A percentile compares a stretch with the other conserved stretches of the same genome.
Evolutionary conservation across 1,284 basidiomycete species (phyloP).

Genomic region (Xerocomus alliaceus): DNA sequence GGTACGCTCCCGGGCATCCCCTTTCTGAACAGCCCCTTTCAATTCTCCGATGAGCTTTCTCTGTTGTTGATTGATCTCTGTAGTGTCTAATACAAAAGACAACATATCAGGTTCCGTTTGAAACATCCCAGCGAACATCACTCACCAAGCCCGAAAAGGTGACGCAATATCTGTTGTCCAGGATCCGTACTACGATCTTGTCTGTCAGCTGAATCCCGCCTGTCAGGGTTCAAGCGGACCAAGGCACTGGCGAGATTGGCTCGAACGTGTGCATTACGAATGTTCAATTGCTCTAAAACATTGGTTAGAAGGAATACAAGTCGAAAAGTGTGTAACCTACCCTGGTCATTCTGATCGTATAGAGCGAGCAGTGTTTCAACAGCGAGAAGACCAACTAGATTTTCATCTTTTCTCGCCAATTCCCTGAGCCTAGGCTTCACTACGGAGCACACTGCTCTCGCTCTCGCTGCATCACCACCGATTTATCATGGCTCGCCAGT

Average conservation of each 20-base stretch:
- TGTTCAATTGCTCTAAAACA: slow-evolving; percentile 12
- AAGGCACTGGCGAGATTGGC: slow-evolving; percentile 25
- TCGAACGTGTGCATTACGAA: slow-evolving; percentile 12
- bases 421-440: slow-evolving; percentile 18
- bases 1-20: slow-evolving; percentile 20
- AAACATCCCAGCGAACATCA: background rate
- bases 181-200: background rate
- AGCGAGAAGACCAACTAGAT: slow-evolving; percentile 30
- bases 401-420: slow-evolving; percentile 14
- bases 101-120: background rate
- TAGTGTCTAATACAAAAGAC: slow-evolving; percentile 9
- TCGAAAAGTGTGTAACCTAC: background rate
- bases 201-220: background rate
- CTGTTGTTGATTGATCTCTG: background rate
- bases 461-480: background rate
- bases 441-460: slow-evolving; percentile 4
- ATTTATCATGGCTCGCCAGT: no score
- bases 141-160: slow-evolving; percentile 33
- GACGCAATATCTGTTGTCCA: slow-evolving; percentile 9
- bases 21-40: slow-evolving; percentile 1
- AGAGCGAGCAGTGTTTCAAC: slow-evolving; percentile 28
- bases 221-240: background rate
- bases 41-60: slow-evolving; percentile 18
- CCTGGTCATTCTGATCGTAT: background rate
- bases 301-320: background rate